Base-by-base conservation (phyloP, 2,329 filamentous ascomycete species). In the Ophiostoma novo-ulmi region DNA sequence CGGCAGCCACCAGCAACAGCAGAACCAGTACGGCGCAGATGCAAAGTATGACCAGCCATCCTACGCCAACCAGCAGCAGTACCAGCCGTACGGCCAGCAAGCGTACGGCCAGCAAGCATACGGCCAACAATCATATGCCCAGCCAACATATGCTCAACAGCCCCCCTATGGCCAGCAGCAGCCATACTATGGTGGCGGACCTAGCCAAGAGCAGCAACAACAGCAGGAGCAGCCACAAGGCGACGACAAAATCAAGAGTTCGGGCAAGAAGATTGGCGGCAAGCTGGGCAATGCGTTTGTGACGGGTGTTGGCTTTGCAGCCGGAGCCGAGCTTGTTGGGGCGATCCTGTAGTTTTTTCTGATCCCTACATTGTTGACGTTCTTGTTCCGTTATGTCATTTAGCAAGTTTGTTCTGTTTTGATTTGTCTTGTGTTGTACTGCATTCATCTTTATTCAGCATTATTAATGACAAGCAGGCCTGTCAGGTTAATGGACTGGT, bases 251-350 rank as follows among this genome's bases (percentile, higher is more conserved):
- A 82, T 89, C 20, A 85, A 88, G 73, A 85, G 92, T 80, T 87
- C 89, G 70, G 93, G 92, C 70, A 97, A 97, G 88, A 97, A 97
- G 82, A 91, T 97, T 80, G 94, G 94, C 75, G 97, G 96, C 87
- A 98, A 97, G 85, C 80, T 94, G 77, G 94, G 94, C 7, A 89
- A 89, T 76, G 85, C 86, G 64, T 93, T 93, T 38, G 93, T 97
- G 75, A 97, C 97, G 76, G 94, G 94, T 79, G 94, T 94, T 67
- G 94, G 94, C 80, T 94, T 94, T 67, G 95, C 92, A 1, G 90
- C 97, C 74, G 94, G 94, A 78, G 88, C 90, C 75, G 95, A 97
- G 78, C 88, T 97, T 78, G 93, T 97, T 75, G 95, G 96, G 80
- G 88, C 90, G 74, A 96, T 97, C 76, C 95, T 97, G 80, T 97